phyloP scores from a whole-genome alignment of 2,329 filamentous ascomycete genomes.

The Talaromyces sp. region DNA sequence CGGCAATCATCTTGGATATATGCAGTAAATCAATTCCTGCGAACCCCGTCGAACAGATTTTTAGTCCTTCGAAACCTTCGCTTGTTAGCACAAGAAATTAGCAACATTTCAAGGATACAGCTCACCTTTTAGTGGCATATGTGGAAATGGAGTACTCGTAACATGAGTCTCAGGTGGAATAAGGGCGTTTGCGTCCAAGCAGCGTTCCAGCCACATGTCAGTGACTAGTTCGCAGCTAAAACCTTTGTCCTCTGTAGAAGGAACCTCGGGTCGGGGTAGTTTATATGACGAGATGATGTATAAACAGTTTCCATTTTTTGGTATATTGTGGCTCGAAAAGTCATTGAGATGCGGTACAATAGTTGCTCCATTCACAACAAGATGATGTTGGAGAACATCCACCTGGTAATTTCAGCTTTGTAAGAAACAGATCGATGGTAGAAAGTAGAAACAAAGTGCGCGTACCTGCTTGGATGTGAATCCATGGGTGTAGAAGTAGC shows the following conservation, averaged over 20 bases:
- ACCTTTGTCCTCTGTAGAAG: conserved; percentile 36
- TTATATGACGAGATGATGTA: conserved; percentile 40
- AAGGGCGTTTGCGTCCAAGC: conserved; percentile 69
- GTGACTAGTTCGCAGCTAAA: conserved; percentile 58
- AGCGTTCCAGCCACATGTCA: conserved; percentile 90
- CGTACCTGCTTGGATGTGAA: conserved; percentile 52
- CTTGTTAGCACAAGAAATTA: conserved; percentile 17
- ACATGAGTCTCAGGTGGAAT: conserved; percentile 65
- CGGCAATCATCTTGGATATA: conserved; percentile 66
- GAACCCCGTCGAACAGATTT: conserved; percentile 77
- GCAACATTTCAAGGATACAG: neutral
- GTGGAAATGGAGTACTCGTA: conserved; percentile 69
- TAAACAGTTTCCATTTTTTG: conserved; percentile 29
- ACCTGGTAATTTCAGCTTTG: conserved; percentile 24
- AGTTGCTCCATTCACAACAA: conserved; percentile 38
- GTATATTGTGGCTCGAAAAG: conserved; percentile 30
- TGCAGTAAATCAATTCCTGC: conserved; percentile 79
- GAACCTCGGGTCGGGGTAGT: conserved; percentile 28
- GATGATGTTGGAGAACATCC: conserved; percentile 36
- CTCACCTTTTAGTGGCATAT: conserved; percentile 59
- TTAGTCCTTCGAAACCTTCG: conserved; percentile 61
- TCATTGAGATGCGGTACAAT: conserved; percentile 32
- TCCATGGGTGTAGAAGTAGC: conserved; percentile 56
- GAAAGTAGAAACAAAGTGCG: conserved; percentile 22
- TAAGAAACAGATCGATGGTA: neutral